Conservation (phyloP, 2,329 filamentous ascomycete genomes). For the Fusarium sp. region DNA sequence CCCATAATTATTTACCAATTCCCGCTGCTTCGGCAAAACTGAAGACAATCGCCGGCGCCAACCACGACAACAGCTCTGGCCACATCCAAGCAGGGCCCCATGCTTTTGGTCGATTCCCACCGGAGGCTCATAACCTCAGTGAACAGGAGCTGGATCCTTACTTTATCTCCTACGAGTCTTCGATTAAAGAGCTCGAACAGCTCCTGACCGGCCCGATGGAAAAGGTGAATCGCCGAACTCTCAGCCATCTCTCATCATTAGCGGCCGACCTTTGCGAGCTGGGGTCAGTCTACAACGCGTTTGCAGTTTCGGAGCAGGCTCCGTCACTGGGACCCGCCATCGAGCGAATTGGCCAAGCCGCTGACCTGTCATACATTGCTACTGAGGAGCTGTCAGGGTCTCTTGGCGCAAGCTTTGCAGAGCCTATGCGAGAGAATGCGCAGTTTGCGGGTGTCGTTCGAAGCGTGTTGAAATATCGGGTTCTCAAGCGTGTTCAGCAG, state of each 20-base stretch:
- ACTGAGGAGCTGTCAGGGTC: constrained; percentile 92
- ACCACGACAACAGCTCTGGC: constrained; percentile 54
- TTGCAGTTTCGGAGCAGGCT: constrained; percentile 93
- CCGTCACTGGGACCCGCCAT: constrained; percentile 92
- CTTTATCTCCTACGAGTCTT: constrained; percentile 93
- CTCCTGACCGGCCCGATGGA: constrained; percentile 95
- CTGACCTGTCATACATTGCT: constrained; percentile 95
- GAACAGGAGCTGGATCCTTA: constrained; percentile 97
- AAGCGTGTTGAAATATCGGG: constrained; percentile 88
- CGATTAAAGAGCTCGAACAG: constrained; percentile 91
- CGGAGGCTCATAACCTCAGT: constrained; percentile 80
- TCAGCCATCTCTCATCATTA: constrained; percentile 87
- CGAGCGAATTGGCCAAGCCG: constrained; percentile 93
- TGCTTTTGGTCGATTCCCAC: constrained; percentile 85
- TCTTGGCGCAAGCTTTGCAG: constrained; percentile 93
- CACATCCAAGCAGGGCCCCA: constrained; percentile 65
- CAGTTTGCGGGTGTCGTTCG: constrained; percentile 97
- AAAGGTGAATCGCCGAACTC: constrained; percentile 91
- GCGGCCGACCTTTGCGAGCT: constrained; percentile 93
- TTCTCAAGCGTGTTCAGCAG: constrained; percentile 95
- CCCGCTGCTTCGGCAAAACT: constrained; percentile 90
- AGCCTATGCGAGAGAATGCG: constrained; percentile 97
- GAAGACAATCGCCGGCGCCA: constrained; percentile 68
- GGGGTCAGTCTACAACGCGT: constrained; percentile 96
- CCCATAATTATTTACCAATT: constrained; percentile 89